phyloP scores from a whole-genome alignment of 352 stramenopile genomes.

The Phytophthora rubi region DNA sequence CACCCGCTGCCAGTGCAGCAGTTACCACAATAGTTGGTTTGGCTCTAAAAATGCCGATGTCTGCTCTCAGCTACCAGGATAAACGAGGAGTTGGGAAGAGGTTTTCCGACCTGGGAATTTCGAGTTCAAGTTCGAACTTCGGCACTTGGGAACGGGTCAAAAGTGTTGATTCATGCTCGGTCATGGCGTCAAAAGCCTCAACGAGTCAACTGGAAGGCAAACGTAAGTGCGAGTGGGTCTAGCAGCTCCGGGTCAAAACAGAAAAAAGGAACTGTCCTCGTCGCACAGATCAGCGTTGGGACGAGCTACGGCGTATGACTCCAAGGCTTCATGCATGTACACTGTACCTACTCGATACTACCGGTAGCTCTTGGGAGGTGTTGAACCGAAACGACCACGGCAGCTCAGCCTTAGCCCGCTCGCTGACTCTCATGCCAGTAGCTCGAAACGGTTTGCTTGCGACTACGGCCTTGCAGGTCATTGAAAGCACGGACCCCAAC shows the following conservation, averaged over 20 bases:
- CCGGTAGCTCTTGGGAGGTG: not conserved
- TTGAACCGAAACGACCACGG: constrained; percentile 14
- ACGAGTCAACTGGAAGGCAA: constrained; percentile 1
- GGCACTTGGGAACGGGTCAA: constrained; percentile 3
- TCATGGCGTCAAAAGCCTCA: not conserved
- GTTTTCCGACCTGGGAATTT: not conserved
- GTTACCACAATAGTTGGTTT: constrained; percentile 1
- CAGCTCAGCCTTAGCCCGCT: not conserved
- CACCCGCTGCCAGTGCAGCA: not conserved
- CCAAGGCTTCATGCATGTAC: not conserved
- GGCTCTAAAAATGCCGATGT: not conserved
- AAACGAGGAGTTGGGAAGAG: not conserved
- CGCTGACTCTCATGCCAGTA: constrained; percentile 1
- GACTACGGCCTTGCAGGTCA: not conserved
- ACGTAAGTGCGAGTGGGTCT: no score
- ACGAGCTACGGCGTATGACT: not conserved
- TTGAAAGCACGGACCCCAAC: not conserved
- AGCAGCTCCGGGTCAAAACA: not conserved
- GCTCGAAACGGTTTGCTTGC: constrained; percentile 7
- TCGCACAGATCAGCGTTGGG: not conserved
- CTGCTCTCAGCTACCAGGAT: constrained; percentile 1
- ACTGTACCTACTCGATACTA: not conserved
- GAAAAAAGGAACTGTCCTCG: constrained; percentile 3
- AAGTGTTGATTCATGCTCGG: constrained; percentile 18
- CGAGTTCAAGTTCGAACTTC: not conserved